Evolutionary conservation across 768 basidiomycete species (phyloP).

Genomic region (Xerocomellus dryophilus): DNA sequence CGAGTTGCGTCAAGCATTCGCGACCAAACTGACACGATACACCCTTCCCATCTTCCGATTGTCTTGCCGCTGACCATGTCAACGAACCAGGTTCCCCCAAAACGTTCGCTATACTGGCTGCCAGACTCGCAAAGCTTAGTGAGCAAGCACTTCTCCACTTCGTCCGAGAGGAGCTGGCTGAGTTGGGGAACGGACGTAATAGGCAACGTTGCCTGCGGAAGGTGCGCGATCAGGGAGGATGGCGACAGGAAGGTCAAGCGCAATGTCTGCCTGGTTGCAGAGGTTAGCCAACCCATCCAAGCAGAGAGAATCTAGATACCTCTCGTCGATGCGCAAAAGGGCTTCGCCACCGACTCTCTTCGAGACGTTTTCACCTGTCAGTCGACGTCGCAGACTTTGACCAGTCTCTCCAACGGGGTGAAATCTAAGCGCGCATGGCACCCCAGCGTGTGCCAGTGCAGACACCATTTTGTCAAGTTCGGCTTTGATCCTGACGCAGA

Average conservation of each 20-base stretch:
- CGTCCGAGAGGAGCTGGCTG: conserved; percentile 69
- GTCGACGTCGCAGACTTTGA: conserved; percentile 46
- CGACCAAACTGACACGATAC: conserved; percentile 56
- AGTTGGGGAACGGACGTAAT: conserved; percentile 78
- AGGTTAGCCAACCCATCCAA: not conserved
- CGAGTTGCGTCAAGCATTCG: not conserved
- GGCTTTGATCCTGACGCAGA: conserved; percentile 57
- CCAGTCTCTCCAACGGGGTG: conserved; percentile 69
- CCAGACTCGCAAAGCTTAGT: conserved; percentile 69
- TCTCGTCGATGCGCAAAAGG: conserved; percentile 63
- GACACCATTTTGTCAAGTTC: conserved; percentile 53
- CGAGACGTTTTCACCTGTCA: conserved; percentile 40
- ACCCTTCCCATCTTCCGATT: conserved; percentile 79
- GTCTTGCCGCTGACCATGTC: conserved; percentile 60
- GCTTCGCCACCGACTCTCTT: conserved; percentile 67
- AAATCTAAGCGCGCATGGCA: conserved; percentile 56
- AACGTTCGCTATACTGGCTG: conserved; percentile 46
- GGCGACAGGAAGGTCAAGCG: conserved; percentile 76
- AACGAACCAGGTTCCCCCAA: conserved; percentile 70
- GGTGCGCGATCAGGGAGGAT: conserved; percentile 71
- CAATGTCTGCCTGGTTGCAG: conserved; percentile 56
- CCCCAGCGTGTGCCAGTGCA: conserved; percentile 52
- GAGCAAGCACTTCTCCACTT: conserved; percentile 70
- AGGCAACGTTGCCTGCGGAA: conserved; percentile 72
- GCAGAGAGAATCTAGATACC: conserved; percentile 37